Evolutionary conservation across 805 yeast genomes (phyloP).

Genomic region (Pichia phayaonensis): DNA sequence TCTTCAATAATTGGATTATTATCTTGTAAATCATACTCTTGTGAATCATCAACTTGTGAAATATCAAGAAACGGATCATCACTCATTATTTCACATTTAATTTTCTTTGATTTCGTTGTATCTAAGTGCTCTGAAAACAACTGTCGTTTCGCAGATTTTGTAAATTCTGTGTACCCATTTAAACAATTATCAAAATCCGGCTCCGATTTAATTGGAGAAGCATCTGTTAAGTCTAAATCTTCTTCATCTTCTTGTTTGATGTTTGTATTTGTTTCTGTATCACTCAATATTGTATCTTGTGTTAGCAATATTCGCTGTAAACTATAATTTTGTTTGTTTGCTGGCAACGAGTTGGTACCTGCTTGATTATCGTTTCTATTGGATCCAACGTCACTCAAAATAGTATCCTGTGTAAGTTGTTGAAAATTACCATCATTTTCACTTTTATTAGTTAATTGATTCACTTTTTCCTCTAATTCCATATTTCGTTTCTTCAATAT

Average conservation of each 20-base stretch:
- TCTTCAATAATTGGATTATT: background rate
- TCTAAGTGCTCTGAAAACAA: background rate
- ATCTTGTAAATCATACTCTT: background rate
- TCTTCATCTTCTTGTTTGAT: background rate
- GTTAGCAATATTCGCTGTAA: slow-evolving; percentile 1
- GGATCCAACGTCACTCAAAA: background rate
- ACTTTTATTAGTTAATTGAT: background rate
- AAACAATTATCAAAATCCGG: background rate
- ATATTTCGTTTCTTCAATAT: background rate
- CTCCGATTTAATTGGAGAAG: slow-evolving; percentile 5
- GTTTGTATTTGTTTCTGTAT: background rate
- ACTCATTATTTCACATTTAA: background rate
- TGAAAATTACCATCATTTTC: background rate
- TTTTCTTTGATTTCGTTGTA: background rate
- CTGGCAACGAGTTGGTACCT: background rate
- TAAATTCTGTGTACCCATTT: background rate
- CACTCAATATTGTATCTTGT: slow-evolving; percentile 6
- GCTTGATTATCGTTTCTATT: background rate
- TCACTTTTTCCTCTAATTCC: background rate
- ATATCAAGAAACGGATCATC: background rate
- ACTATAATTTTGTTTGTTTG: background rate
- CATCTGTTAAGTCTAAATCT: slow-evolving; percentile 5
- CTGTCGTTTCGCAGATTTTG: background rate
- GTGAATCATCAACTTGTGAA: slow-evolving; percentile 6
- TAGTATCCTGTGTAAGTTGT: background rate